Base-by-base conservation (phyloP, 1,139 yeast species). In the Geotrichum candidum region DNA sequence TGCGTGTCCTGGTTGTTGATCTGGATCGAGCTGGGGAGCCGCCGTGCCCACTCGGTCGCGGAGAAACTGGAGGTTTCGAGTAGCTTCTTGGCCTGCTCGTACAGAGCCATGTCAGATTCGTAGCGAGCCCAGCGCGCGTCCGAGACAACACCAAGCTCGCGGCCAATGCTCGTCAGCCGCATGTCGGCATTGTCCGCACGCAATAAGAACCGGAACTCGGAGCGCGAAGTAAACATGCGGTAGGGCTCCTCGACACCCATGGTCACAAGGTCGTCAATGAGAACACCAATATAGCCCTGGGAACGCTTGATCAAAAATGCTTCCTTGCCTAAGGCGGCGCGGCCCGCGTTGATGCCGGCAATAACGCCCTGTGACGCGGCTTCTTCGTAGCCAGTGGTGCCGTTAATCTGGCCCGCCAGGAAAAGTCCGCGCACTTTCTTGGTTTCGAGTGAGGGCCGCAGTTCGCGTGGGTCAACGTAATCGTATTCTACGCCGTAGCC, bases 401-500 rank as follows among this genome's bases (percentile, higher is more conserved):
- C 99, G 72, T 95, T 95, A 53, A 95, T 95, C 74, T 95, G 99
- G 1, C 99, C 99, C 0, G 99, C 99, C 60, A 95, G 78, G 70
- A 77, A 95, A 53, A 95, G 76, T 0, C 98, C 98, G 22, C 80
- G 77, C 0, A 95, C 85, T 5, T 84, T 75, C 69, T 90, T 91
- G 0, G 98, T 90, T 72, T 94, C 97, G 55, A 95, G 74, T 0
- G 96, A 88, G 58, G 80, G 81, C 60, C 81, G 80, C 61, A 95
- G 79, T 70, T 92, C 97, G 65, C 96, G 80, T 1, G 99, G 99
- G 70, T 94, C 97, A 31, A 95, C 87, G 73, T 90, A 94, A 72
- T 95, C 99, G 71, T 95, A 95, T 73, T 95, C 99, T 1, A 95
- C 99, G 15, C 99, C 99, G 72, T 95, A 95, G 0, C 98, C 99